These are phyloP conservation scores for Gremmenia infestans DNA, from an alignment of 2,329 filamentous ascomycete species.

Conservation along the genomic window DNA sequence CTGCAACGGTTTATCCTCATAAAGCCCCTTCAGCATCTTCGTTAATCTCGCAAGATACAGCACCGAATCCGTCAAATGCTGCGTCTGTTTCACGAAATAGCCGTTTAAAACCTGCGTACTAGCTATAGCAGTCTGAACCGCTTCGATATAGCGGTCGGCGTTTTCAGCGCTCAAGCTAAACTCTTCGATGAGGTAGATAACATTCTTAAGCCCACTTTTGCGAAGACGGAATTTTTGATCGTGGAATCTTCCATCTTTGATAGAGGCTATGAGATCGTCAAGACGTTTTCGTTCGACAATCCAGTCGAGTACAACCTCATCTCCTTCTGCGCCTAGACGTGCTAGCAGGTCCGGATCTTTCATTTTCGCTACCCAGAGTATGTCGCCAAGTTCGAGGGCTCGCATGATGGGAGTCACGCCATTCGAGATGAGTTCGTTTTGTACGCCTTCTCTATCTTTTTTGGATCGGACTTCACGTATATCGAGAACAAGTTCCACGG, in stretches of 20 bases:
- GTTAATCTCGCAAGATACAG: slow-evolving; percentile 72
- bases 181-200: slow-evolving; percentile 75
- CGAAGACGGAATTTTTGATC: slow-evolving; percentile 79
- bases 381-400: slow-evolving; percentile 67
- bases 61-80: slow-evolving; percentile 73
- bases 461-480: slow-evolving; percentile 68
- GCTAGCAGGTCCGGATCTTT: slow-evolving; percentile 53
- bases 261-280: slow-evolving; percentile 73
- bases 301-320: slow-evolving; percentile 72
- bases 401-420: slow-evolving; percentile 63
- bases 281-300: slow-evolving; percentile 77
- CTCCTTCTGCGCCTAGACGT: slow-evolving; percentile 54
- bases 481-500: slow-evolving; percentile 68
- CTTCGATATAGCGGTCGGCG: slow-evolving; percentile 56
- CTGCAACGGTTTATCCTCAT: slow-evolving; percentile 52
- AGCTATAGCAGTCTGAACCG: slow-evolving; percentile 67
- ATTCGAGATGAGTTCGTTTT: slow-evolving; percentile 63
- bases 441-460: slow-evolving; percentile 72
- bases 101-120: slow-evolving; percentile 74
- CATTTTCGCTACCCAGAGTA: slow-evolving; percentile 73
- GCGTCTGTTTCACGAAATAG: slow-evolving; percentile 73
- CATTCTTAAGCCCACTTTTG: slow-evolving; percentile 67
- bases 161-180: slow-evolving; percentile 54
- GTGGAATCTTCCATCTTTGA: slow-evolving; percentile 77
- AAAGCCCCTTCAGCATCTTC: slow-evolving; percentile 57